A percentile compares a stretch with the other conserved stretches of the same genome.
Conservation (phyloP, 2,329 filamentous ascomycete species). For the Alternaria consortialis region DNA sequence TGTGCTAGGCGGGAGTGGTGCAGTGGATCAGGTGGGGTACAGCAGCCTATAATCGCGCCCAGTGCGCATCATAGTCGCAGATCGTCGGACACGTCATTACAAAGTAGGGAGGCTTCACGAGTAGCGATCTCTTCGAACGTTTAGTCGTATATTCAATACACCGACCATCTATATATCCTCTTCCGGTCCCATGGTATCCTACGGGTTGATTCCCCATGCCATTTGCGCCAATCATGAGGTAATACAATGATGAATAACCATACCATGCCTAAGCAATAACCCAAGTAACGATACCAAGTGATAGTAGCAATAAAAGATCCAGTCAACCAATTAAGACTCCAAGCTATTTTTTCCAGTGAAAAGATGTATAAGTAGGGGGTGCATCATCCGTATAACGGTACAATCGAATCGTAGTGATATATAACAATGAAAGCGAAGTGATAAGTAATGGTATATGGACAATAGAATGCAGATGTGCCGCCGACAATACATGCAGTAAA, state of each 20-base stretch:
- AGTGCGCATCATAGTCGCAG: no score
- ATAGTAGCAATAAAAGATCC: neutral
- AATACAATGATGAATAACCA: neutral
- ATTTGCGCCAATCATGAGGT: neutral
- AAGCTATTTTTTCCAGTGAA: neutral
- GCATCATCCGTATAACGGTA: neutral
- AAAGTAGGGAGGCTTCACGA: no score
- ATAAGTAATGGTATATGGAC: slow-evolving; percentile 37
- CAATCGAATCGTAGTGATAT: slow-evolving; percentile 11
- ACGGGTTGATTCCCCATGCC: neutral
- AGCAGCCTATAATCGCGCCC: neutral
- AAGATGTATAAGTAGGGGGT: neutral
- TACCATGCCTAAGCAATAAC: slow-evolving; percentile 7
- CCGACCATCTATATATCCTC: neutral
- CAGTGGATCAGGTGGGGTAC: neutral
- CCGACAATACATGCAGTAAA: slow-evolving; percentile 15
- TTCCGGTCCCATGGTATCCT: neutral
- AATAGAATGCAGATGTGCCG: slow-evolving; percentile 31
- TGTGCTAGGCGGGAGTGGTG: neutral
- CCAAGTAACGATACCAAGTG: neutral
- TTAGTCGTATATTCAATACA: neutral
- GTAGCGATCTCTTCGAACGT: no score
- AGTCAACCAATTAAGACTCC: neutral
- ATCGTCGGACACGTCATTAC: no score
- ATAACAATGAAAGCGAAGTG: slow-evolving; percentile 13